phyloP scores from a whole-genome alignment of 345 rosid genomes.

The Trapa bicornis region DNA sequence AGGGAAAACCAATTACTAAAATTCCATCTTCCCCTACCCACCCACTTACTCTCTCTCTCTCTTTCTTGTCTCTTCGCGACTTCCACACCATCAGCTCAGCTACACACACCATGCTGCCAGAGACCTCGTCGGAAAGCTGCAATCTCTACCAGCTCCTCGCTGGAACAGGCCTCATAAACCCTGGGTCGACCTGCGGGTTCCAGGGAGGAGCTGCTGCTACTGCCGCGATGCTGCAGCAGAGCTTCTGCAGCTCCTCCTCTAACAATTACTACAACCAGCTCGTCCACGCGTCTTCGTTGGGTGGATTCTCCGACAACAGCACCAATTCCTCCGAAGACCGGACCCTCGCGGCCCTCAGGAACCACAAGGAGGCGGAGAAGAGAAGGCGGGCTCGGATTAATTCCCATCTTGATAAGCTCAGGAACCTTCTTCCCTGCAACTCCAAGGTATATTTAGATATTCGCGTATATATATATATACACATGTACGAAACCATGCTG shows the following conservation, averaged over 20 bases:
- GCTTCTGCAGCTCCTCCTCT: slow-evolving; percentile 63
- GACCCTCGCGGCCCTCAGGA: slow-evolving; percentile 76
- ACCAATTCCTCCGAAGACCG: slow-evolving; percentile 64
- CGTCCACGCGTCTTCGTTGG: slow-evolving; percentile 21
- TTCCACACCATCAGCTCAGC: neutral
- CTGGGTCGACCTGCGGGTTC: neutral
- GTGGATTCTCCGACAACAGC: slow-evolving; percentile 36
- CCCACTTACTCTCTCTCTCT: neutral
- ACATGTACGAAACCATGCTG: too few species aligned
- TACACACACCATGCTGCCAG: slow-evolving; percentile 20
- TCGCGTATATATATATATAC: too few species aligned
- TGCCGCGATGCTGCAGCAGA: slow-evolving; percentile 20
- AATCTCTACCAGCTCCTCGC: slow-evolving; percentile 23
- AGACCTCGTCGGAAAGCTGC: slow-evolving; percentile 17
- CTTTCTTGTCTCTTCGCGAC: neutral
- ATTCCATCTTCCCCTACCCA: neutral
- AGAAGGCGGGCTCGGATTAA: slow-evolving; percentile 82
- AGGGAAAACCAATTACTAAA: neutral
- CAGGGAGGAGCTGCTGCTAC: neutral
- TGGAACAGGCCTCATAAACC: slow-evolving; percentile 14
- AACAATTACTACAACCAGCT: slow-evolving; percentile 20
- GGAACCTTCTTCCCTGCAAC: slow-evolving; percentile 81
- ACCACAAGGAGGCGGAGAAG: slow-evolving; percentile 94
- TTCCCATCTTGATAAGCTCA: slow-evolving; percentile 85
- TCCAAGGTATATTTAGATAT: slow-evolving; percentile 52